Conservation (phyloP, 2,329 filamentous ascomycete genomes). For the Epichloe gansuensis region DNA sequence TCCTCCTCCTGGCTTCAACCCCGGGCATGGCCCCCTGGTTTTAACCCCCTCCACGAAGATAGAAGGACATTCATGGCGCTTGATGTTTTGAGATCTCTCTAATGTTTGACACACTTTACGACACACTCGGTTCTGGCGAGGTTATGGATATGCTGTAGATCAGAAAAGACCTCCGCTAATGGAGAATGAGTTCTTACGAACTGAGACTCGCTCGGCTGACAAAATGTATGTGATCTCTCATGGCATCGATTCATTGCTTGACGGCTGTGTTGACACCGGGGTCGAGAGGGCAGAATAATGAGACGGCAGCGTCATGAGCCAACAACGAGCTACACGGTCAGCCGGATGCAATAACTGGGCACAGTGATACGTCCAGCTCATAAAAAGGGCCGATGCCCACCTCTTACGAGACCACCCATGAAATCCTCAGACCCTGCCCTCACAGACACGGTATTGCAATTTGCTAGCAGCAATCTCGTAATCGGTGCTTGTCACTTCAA, state of each 20-base stretch:
- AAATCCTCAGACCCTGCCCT: background rate
- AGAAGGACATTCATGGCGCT: slow-evolving; percentile 17
- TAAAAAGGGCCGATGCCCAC: background rate
- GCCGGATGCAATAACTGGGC: background rate
- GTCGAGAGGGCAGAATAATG: background rate
- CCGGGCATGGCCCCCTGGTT: slow-evolving; percentile 49
- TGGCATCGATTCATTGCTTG: slow-evolving; percentile 4
- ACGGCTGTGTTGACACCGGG: slow-evolving; percentile 6
- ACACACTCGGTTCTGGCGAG: slow-evolving; percentile 10
- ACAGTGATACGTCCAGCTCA: background rate
- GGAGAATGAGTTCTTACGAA: background rate
- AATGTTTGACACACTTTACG: slow-evolving; percentile 13
- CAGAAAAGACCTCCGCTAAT: background rate
- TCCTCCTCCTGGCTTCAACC: slow-evolving; percentile 12
- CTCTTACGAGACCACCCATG: background rate
- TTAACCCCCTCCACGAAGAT: slow-evolving; percentile 61
- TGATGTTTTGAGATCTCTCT: slow-evolving; percentile 13
- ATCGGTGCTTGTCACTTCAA: background rate
- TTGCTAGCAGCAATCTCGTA: background rate
- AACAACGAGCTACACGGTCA: background rate
- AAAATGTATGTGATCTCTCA: slow-evolving; percentile 6
- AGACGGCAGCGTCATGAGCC: background rate
- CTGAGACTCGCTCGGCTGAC: background rate
- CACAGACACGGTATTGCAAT: too few species aligned
- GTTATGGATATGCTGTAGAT: slow-evolving; percentile 4